These are phyloP conservation scores for Albugo candida DNA, from an alignment of 352 stramenopile species.

Conservation along the genomic window DNA sequence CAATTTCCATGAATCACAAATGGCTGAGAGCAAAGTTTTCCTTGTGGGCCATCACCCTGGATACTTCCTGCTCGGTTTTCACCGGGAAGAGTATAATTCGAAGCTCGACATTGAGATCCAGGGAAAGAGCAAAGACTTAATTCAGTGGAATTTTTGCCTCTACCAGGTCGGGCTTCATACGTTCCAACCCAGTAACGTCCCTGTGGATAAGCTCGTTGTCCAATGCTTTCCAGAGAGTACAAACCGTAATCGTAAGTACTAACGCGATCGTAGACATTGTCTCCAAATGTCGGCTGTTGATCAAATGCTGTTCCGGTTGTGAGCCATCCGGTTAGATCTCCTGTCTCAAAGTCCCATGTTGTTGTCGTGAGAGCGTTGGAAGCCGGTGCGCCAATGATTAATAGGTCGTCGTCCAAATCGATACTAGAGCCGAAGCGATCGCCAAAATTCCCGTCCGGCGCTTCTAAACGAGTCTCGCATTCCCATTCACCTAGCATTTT, in stretches of 20 bases:
- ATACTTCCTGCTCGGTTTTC: conserved; percentile 35
- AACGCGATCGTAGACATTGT: conserved; percentile 81
- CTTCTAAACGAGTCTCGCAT: conserved; percentile 29
- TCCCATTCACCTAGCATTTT: conserved; percentile 36
- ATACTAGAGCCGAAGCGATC: conserved; percentile 64
- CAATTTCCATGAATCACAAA: conserved; percentile 81
- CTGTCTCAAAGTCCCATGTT: conserved; percentile 96
- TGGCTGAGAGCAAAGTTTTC: conserved; percentile 86
- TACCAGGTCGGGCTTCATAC: conserved; percentile 77
- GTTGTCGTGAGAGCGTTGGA: conserved; percentile 63
- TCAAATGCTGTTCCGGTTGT: conserved; percentile 86
- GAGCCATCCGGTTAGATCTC: conserved; percentile 85
- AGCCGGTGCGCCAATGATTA: conserved; percentile 44
- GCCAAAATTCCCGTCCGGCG: conserved; percentile 47
- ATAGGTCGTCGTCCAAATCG: conserved; percentile 51
- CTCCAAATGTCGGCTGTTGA: conserved; percentile 87
- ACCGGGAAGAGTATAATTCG: conserved; percentile 64
- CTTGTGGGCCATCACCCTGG: conserved; percentile 81
- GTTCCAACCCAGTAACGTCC: conserved; percentile 91
- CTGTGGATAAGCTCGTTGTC: conserved; percentile 32
- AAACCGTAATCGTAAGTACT: conserved; percentile 35
- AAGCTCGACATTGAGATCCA: conserved; percentile 32
- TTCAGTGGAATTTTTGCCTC: conserved; percentile 25
- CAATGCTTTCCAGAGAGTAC: conserved; percentile 14
- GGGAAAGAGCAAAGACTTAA: conserved; percentile 40